Evolutionary conservation across 371 early-diverging fungal species (phyloP).

Genomic region (Cokeromyces recurvatus): DNA sequence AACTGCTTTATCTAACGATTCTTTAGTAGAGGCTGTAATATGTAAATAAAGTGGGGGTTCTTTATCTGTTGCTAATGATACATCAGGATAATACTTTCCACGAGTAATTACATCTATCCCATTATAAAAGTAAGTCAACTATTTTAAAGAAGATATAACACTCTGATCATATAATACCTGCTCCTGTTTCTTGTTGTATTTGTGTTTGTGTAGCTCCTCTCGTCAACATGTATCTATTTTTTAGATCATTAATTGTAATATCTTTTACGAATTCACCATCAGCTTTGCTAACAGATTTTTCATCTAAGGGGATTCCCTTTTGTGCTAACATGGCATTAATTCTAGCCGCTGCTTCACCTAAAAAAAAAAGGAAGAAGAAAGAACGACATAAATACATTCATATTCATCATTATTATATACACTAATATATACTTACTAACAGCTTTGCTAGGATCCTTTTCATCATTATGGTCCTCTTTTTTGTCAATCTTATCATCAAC

Average conservation of each 20-base stretch:
- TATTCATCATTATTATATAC: too few relatives aligned
- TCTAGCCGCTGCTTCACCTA: constrained; percentile 52
- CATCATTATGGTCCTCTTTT: not conserved
- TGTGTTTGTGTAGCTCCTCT: constrained; percentile 71
- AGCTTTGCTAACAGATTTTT: constrained; percentile 8
- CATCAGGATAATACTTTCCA: constrained; percentile 79
- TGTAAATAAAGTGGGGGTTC: constrained; percentile 82
- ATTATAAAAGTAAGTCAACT: constrained; percentile 2
- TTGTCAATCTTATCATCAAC: constrained; percentile 20
- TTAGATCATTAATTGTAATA: constrained; percentile 78
- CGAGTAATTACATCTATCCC: constrained; percentile 70
- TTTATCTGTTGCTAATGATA: constrained; percentile 59
- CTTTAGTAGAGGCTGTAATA: constrained; percentile 63
- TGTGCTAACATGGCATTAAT: constrained; percentile 57
- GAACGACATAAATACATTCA: not conserved
- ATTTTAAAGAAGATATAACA: too few relatives aligned
- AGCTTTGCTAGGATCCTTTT: constrained; percentile 29
- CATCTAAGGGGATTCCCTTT: constrained; percentile 32
- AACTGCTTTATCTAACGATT: constrained; percentile 68
- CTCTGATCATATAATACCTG: too few relatives aligned
- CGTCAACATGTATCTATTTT: constrained; percentile 76
- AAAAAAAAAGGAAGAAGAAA: too few relatives aligned
- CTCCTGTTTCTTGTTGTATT: constrained; percentile 71
- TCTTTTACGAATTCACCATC: constrained; percentile 54
- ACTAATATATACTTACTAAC: constrained; percentile 25